These are phyloP conservation scores for Clitoria ternatea DNA, from an alignment of 306 rosid genomes.

Conservation along the genomic window DNA sequence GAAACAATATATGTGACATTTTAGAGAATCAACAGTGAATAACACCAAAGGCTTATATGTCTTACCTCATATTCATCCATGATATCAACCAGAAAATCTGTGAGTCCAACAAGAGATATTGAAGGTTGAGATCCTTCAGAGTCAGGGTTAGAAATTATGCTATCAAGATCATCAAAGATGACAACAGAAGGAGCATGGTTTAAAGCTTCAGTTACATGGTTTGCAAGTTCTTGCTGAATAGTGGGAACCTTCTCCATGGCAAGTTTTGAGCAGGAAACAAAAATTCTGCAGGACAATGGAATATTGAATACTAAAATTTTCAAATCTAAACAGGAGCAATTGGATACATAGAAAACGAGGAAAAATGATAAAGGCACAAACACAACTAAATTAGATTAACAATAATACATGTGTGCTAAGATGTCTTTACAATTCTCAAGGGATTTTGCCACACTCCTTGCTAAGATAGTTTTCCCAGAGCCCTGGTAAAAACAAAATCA, in stretches of 20 bases:
- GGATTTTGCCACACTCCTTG: slow-evolving; percentile 71
- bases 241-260: slow-evolving; percentile 64
- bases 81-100: slow-evolving; percentile 67
- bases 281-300: slow-evolving; percentile 56
- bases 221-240: slow-evolving; percentile 62
- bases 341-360: not conserved
- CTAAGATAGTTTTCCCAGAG: slow-evolving; percentile 84
- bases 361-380: slow-evolving; percentile 6
- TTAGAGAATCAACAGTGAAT: slow-evolving; percentile 4
- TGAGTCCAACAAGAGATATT: slow-evolving; percentile 53
- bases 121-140: slow-evolving; percentile 73
- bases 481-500: slow-evolving; percentile 53
- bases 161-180: slow-evolving; percentile 84
- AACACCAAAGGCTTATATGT: not conserved
- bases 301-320: slow-evolving; percentile 25
- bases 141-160: slow-evolving; percentile 67
- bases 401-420: slow-evolving; percentile 70
- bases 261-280: slow-evolving; percentile 77
- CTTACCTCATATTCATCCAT: slow-evolving; percentile 89
- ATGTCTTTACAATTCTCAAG: slow-evolving; percentile 59
- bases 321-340: slow-evolving; percentile 11
- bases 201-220: slow-evolving; percentile 72
- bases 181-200: slow-evolving; percentile 89
- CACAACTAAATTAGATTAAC: slow-evolving; percentile 8
- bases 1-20: not conserved